Evolutionary conservation across 805 yeast genomes (phyloP).

Genomic region (Yamadazyma paraphyllophila): DNA sequence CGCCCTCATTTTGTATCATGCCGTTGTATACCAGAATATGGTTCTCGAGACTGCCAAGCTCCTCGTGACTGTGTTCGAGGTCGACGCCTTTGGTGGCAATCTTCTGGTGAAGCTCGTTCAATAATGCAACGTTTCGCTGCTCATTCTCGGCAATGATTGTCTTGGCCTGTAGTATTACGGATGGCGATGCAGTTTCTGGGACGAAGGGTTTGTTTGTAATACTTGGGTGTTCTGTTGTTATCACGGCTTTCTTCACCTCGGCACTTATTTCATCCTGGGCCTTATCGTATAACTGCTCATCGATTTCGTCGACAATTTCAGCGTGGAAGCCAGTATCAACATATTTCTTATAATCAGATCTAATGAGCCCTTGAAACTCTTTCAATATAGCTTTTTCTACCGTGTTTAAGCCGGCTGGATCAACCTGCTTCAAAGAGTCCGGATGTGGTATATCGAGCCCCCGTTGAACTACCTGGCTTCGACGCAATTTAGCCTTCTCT

Average conservation of each 20-base stretch:
- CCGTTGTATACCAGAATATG: not conserved
- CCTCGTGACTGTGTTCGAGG: not conserved
- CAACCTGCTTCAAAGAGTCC: conserved; percentile 2
- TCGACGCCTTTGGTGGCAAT: too few species aligned
- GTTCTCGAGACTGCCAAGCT: not conserved
- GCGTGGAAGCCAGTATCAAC: conserved; percentile 20
- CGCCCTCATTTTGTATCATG: conserved; percentile 4
- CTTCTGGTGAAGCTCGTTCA: not conserved
- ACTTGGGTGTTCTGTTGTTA: not conserved
- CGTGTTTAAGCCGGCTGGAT: not conserved
- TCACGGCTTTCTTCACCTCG: not conserved
- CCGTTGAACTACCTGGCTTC: conserved; percentile 48
- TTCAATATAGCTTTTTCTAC: conserved; percentile 21
- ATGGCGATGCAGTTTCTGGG: too few species aligned
- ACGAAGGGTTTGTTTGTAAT: not conserved
- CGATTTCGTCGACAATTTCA: conserved; percentile 27
- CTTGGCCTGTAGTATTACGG: not conserved
- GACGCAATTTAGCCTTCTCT: conserved; percentile 30
- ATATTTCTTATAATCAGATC: conserved; percentile 40
- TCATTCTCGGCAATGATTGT: not conserved
- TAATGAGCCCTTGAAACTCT: conserved; percentile 36
- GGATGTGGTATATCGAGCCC: conserved; percentile 44
- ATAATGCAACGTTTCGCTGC: not conserved
- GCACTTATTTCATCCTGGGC: conserved; percentile 12
- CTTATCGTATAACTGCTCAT: conserved; percentile 20